Evolutionary conservation across 2,329 filamentous ascomycete species (phyloP).

Genomic region (Fusarium heterosporum): DNA sequence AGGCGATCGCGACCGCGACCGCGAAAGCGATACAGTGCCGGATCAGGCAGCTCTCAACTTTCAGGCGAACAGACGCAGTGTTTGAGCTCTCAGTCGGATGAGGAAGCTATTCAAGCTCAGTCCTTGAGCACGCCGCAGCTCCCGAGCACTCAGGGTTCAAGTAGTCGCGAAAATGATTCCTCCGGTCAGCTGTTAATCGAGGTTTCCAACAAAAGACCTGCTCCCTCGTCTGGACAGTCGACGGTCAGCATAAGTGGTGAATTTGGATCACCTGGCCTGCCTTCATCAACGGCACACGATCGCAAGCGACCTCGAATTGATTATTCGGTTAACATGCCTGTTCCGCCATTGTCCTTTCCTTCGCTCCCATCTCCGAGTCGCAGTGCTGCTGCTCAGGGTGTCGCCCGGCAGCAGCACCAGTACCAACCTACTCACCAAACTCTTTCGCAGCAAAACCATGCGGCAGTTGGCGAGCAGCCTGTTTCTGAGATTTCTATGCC

Average conservation of each 20-base stretch:
- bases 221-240: constrained; percentile 11
- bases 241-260: neutral
- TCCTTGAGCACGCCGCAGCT: constrained; percentile 6
- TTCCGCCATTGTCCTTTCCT: neutral
- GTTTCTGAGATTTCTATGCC: constrained; percentile 1
- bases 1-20: neutral
- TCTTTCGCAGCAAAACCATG: neutral
- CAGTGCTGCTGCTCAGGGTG: neutral
- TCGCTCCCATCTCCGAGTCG: neutral
- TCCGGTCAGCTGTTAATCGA: neutral
- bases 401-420: neutral
- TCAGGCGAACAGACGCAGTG: neutral
- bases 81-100: neutral
- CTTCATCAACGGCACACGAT: neutral
- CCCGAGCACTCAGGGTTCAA: neutral
- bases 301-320: constrained; percentile 19
- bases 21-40: neutral
- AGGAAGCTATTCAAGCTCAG: neutral
- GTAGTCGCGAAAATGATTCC: neutral
- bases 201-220: constrained; percentile 8
- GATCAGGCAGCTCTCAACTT: neutral
- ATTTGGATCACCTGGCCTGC: neutral
- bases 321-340: neutral
- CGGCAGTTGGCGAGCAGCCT: neutral
- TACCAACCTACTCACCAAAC: neutral